Conservation (phyloP, 2,329 filamentous ascomycete genomes). For the Xylariaceae sp. region DNA sequence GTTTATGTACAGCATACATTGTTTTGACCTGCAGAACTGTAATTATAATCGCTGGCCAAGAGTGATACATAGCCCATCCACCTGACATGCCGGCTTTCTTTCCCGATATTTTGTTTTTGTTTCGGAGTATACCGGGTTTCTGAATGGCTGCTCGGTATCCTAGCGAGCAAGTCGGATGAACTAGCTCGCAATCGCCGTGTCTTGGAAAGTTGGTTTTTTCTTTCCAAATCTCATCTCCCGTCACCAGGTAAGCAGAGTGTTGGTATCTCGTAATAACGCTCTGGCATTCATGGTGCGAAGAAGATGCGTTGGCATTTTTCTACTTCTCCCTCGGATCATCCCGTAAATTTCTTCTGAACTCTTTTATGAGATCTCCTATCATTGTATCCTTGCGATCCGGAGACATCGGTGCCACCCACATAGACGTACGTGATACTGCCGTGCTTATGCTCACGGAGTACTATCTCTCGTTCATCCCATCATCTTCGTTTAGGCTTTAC, state of each 20-base stretch:
- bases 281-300: not conserved
- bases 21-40: too few relatives aligned
- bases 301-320: constrained; percentile 16
- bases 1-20: too few relatives aligned
- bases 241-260: not conserved
- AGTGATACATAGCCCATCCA: too few relatives aligned
- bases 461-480: not conserved
- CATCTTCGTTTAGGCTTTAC: not conserved
- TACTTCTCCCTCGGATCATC: constrained; percentile 5
- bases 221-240: not conserved
- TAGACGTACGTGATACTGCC: too few relatives aligned
- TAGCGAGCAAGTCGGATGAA: not conserved
- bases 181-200: not conserved
- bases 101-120: too few relatives aligned
- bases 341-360: not conserved
- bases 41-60: too few relatives aligned
- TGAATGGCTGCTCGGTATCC: not conserved
- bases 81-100: too few relatives aligned
- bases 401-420: not conserved
- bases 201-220: too few relatives aligned
- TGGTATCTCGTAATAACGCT: not conserved
- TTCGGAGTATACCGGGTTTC: not conserved
- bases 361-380: too few relatives aligned
- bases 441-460: too few relatives aligned
- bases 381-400: too few relatives aligned